phyloP scores from a whole-genome alignment of 768 basidiomycete genomes.

The Phallus indusiatus region DNA sequence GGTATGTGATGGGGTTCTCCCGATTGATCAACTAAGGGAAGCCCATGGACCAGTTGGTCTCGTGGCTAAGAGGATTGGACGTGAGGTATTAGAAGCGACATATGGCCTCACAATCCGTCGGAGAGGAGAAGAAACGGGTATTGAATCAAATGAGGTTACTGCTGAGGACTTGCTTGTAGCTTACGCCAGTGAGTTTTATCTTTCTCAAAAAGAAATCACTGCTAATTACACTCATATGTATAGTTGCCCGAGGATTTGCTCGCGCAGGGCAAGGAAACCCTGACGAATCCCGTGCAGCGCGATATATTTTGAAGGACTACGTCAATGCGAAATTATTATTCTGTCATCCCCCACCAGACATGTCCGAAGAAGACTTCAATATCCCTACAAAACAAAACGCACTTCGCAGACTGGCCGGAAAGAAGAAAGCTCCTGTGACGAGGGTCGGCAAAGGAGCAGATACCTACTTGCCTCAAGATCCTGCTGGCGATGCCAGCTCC shows the following conservation, averaged over 20 bases:
- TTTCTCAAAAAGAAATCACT: not conserved
- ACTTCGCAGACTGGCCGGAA: slow-evolving; percentile 48
- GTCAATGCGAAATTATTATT: slow-evolving; percentile 89
- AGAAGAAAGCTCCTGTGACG: slow-evolving; percentile 83
- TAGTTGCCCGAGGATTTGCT: slow-evolving; percentile 89
- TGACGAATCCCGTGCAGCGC: slow-evolving; percentile 89
- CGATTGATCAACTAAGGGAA: slow-evolving; percentile 95
- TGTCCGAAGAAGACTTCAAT: slow-evolving; percentile 66
- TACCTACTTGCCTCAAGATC: slow-evolving; percentile 52
- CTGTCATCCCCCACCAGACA: slow-evolving; percentile 79
- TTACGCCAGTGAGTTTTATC: slow-evolving; percentile 73
- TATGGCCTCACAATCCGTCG: slow-evolving; percentile 78
- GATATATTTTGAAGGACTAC: slow-evolving; percentile 93
- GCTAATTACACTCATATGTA: not conserved
- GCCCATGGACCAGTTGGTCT: slow-evolving; percentile 77
- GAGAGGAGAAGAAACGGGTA: slow-evolving; percentile 67
- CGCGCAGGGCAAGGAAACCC: slow-evolving; percentile 94
- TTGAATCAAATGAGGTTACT: slow-evolving; percentile 54
- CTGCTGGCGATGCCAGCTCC: slow-evolving; percentile 13
- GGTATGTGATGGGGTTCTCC: slow-evolving; percentile 92
- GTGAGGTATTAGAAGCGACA: slow-evolving; percentile 74
- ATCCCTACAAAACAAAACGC: slow-evolving; percentile 51
- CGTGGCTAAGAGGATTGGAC: slow-evolving; percentile 70
- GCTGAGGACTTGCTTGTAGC: slow-evolving; percentile 78
- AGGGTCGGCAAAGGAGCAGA: slow-evolving; percentile 78